phyloP scores from a whole-genome alignment of 345 rosid species.

The Mercurialis annua region DNA sequence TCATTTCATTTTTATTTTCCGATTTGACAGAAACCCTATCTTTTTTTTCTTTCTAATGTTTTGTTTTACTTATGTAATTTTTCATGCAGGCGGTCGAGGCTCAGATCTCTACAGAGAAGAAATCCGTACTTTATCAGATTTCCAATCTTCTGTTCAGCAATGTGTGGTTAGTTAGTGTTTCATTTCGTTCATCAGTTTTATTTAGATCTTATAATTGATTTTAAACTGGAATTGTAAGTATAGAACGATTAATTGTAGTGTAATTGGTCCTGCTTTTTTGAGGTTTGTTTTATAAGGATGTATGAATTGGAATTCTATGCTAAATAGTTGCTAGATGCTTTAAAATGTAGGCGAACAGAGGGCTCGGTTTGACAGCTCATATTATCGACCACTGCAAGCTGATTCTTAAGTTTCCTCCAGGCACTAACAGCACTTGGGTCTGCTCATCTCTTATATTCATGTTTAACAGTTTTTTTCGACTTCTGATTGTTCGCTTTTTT shows the following conservation, averaged over 20 bases:
- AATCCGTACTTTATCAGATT: constrained; percentile 47
- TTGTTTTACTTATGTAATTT: not conserved
- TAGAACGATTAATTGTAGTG: not conserved
- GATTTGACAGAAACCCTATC: not conserved
- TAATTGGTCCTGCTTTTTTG: not conserved
- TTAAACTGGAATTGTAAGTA: not conserved
- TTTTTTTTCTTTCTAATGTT: constrained; percentile 1
- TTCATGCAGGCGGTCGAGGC: constrained; percentile 42
- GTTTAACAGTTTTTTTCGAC: not conserved
- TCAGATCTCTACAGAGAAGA: constrained; percentile 40
- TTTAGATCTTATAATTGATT: not conserved
- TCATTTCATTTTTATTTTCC: not conserved
- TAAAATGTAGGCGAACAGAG: constrained; percentile 66
- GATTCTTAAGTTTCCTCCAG: constrained; percentile 79
- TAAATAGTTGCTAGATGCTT: not conserved
- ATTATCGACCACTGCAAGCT: constrained; percentile 74
- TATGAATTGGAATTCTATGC: not conserved
- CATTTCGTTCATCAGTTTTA: not conserved
- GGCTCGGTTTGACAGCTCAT: constrained; percentile 79
- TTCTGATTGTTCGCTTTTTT: constrained; percentile 8
- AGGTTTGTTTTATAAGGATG: not conserved
- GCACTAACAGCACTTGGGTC: constrained; percentile 98
- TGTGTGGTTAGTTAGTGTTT: constrained; percentile 74
- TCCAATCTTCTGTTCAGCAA: constrained; percentile 71
- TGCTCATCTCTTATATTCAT: constrained; percentile 10